Percentiles rank a stretch among this genome's conserved stretches.
phyloP scores from a whole-genome alignment of 2,329 filamentous ascomycete species.

The Colletotrichum cereale region DNA sequence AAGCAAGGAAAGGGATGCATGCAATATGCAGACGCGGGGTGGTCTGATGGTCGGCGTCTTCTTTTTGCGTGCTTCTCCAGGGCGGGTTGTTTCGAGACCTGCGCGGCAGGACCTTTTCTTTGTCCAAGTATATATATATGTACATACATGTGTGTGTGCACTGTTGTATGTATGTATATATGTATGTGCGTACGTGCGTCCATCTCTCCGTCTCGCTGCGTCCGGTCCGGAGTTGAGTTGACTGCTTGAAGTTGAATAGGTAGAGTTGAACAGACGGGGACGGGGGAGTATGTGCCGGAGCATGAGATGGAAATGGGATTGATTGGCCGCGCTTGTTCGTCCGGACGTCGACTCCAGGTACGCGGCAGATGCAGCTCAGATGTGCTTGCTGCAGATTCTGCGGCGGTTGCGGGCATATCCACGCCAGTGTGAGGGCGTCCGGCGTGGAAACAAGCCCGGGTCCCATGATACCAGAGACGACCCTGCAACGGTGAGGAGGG shows the following conservation, averaged over 20 bases:
- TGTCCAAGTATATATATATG: too few species aligned
- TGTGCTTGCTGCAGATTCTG: not conserved
- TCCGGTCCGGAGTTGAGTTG: not conserved
- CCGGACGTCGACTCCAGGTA: not conserved
- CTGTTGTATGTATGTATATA: too few species aligned
- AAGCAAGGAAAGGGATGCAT: not conserved
- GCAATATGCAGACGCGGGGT: not conserved
- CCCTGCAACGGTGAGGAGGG: not conserved
- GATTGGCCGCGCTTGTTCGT: not conserved
- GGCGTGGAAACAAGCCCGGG: not conserved
- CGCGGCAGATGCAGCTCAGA: not conserved
- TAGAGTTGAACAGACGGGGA: not conserved
- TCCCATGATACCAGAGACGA: not conserved
- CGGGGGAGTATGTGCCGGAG: not conserved
- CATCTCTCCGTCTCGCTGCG: not conserved
- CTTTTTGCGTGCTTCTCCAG: not conserved
- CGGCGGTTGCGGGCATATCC: too few species aligned
- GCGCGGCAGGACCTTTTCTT: not conserved
- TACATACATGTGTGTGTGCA: not conserved
- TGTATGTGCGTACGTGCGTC: not conserved
- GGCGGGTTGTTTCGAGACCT: slow-evolving; percentile 18
- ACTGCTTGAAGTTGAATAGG: not conserved
- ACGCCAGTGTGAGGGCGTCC: not conserved
- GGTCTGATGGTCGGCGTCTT: not conserved
- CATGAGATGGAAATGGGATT: slow-evolving; percentile 3